Percentiles rank a stretch among this genome's conserved stretches.
phyloP scores from a whole-genome alignment of 106 monocot species.

The Ottelia alismoides region DNA sequence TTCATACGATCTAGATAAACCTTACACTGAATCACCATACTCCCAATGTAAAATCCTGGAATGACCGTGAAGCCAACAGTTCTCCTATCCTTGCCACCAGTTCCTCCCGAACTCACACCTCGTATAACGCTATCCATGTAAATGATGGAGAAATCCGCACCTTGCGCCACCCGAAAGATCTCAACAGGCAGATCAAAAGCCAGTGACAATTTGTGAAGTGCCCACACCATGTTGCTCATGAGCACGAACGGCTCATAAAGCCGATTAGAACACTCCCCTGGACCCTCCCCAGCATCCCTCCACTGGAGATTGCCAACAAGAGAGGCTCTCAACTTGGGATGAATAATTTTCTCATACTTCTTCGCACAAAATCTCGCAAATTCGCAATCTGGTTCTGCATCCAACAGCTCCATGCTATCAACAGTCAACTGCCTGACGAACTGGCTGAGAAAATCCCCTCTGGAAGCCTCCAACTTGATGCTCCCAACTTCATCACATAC shows the following conservation, averaged over 20 bases:
- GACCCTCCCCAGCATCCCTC: slow-evolving; percentile 12
- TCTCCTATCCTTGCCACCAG: slow-evolving; percentile 5
- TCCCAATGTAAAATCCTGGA: slow-evolving; percentile 81
- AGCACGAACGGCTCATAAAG: slow-evolving; percentile 58
- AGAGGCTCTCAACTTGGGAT: slow-evolving; percentile 22
- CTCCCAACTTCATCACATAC: slow-evolving; percentile 3
- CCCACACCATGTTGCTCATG: slow-evolving; percentile 81
- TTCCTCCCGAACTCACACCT: slow-evolving; percentile 2
- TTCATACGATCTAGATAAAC: slow-evolving; percentile 57
- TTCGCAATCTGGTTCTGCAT: slow-evolving; percentile 15
- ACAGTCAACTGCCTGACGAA: slow-evolving; percentile 59
- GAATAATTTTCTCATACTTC: slow-evolving; percentile 49
- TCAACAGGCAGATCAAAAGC: slow-evolving; percentile 56
- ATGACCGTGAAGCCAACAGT: slow-evolving; percentile 88
- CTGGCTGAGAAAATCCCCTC: slow-evolving; percentile 33
- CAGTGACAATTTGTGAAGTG: slow-evolving; percentile 66
- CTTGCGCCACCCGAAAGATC: slow-evolving; percentile 68
- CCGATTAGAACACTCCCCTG: slow-evolving; percentile 31
- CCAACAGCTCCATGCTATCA: slow-evolving; percentile 48
- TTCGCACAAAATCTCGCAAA: slow-evolving; percentile 61
- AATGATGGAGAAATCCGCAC: slow-evolving; percentile 61
- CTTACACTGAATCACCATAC: slow-evolving; percentile 66
- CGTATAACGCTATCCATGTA: slow-evolving; percentile 76
- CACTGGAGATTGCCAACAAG: slow-evolving; percentile 21
- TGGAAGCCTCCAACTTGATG: background rate